Percentiles rank a stretch among this genome's conserved stretches.
These are phyloP conservation scores for Pestalotiopsis fici DNA, from an alignment of 2,329 filamentous ascomycete species.

Conservation along the genomic window DNA sequence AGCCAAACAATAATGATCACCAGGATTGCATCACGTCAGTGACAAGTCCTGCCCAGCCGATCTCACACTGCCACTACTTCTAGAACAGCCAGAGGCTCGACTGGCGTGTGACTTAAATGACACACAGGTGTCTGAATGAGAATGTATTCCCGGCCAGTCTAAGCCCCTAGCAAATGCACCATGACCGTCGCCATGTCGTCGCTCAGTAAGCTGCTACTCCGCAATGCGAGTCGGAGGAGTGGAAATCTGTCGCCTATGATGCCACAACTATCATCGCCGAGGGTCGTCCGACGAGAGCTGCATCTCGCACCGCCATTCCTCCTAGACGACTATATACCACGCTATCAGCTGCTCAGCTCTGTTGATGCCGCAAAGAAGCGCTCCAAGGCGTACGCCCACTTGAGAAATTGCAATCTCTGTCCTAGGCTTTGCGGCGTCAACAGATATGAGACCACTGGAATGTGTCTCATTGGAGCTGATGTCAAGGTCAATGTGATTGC, in stretches of 20 bases:
- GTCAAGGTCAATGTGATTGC: conserved; percentile 84
- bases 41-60: neutral
- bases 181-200: neutral
- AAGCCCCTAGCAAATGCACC: neutral
- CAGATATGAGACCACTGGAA: conserved; percentile 75
- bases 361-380: conserved; percentile 73
- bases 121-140: neutral
- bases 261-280: neutral
- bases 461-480: conserved; percentile 75
- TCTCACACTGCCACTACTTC: neutral
- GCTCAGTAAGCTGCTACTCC: neutral
- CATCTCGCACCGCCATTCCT: conserved; percentile 68
- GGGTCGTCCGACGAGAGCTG: conserved; percentile 28
- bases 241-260: neutral
- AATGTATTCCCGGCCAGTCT: neutral
- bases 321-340: conserved; percentile 72
- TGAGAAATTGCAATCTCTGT: conserved; percentile 80
- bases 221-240: neutral
- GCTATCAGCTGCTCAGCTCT: conserved; percentile 69
- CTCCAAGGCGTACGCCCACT: conserved; percentile 71
- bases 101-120: neutral
- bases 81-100: neutral
- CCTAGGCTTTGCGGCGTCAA: conserved; percentile 78
- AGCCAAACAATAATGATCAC: neutral
- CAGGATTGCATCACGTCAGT: neutral